Evolutionary conservation across 371 early-diverging fungal species (phyloP).

Genomic region (Mucor velutinosus): DNA sequence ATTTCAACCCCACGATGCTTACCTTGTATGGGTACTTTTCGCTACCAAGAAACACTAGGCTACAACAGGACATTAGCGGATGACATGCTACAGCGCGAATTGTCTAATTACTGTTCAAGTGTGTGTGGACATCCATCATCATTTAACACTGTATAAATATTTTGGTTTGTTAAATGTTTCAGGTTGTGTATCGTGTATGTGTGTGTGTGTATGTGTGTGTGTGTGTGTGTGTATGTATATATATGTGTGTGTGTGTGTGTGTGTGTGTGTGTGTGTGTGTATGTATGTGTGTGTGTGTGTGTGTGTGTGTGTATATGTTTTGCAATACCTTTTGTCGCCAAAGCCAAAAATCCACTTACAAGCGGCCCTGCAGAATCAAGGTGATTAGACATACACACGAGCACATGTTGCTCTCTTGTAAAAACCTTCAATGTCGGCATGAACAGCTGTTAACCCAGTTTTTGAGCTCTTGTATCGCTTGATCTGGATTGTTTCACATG

Average conservation of each 20-base stretch:
- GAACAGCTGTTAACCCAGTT: conserved; percentile 54
- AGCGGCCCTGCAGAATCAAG: conserved; percentile 38
- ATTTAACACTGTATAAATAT: conserved; percentile 38
- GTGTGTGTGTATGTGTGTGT: not conserved
- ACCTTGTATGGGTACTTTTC: conserved; percentile 60
- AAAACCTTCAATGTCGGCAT: conserved; percentile 54
- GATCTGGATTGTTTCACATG: conserved; percentile 29
- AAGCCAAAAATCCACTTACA: conserved; percentile 52
- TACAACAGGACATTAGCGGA: conserved; percentile 5
- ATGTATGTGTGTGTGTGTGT: too few species aligned
- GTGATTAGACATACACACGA: too few species aligned
- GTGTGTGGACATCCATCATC: conserved; percentile 61
- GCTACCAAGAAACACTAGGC: conserved; percentile 56
- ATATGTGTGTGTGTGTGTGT: too few species aligned
- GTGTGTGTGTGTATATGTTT: not conserved
- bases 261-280: too few species aligned
- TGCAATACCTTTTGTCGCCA: conserved; percentile 55
- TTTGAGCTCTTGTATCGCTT: conserved; percentile 46
- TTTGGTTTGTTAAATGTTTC: not conserved
- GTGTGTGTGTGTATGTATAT: not conserved
- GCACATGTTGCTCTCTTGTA: not conserved
- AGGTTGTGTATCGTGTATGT: not conserved
- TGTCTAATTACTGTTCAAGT: conserved; percentile 51
- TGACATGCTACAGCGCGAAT: not conserved
- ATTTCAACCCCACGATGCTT: not conserved